A percentile compares a stretch with the other conserved stretches of the same genome.
Conservation (phyloP, 805 yeast species). For the Hanseniaspora meyeri region DNA sequence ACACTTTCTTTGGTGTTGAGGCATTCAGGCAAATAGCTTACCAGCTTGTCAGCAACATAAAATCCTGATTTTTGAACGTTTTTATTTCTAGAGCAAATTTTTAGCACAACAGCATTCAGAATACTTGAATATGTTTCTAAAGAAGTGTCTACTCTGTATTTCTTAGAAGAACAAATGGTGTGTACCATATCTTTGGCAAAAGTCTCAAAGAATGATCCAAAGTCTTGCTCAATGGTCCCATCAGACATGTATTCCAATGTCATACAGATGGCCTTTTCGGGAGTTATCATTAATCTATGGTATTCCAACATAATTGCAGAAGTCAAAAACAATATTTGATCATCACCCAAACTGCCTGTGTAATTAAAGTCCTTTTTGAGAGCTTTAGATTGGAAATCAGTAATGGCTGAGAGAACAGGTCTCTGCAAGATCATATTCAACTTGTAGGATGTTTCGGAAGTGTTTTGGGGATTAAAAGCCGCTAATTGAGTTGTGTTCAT, state of each 20-base stretch:
- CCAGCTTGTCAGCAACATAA: conserved; percentile 28
- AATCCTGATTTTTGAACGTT: conserved; percentile 12
- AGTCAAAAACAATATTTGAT: conserved; percentile 77
- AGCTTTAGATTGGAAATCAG: background rate
- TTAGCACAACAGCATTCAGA: conserved; percentile 31
- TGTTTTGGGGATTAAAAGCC: conserved; percentile 63
- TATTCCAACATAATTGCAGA: conserved; percentile 70
- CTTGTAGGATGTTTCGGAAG: conserved; percentile 84
- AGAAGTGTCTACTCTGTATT: background rate
- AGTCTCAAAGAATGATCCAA: conserved; percentile 54
- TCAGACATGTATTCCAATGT: conserved; percentile 71
- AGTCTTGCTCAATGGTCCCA: conserved; percentile 59
- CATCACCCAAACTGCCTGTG: conserved; percentile 26
- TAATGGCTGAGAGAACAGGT: conserved; percentile 1
- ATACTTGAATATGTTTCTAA: conserved; percentile 3
- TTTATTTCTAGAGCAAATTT: conserved; percentile 20
- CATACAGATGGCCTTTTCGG: conserved; percentile 63
- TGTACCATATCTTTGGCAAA: conserved; percentile 49
- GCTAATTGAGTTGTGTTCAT: conserved; percentile 80
- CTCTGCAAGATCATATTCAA: conserved; percentile 71
- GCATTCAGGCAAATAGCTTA: conserved; percentile 7
- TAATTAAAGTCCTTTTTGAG: background rate
- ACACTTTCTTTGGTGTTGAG: conserved; percentile 3
- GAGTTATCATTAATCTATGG: conserved; percentile 48
- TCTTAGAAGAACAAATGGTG: conserved; percentile 18